Percentiles rank a stretch among this genome's conserved stretches.
These are phyloP conservation scores for Penicillium ucsense DNA, from an alignment of 495 filamentous ascomycete species.

Conservation along the genomic window DNA sequence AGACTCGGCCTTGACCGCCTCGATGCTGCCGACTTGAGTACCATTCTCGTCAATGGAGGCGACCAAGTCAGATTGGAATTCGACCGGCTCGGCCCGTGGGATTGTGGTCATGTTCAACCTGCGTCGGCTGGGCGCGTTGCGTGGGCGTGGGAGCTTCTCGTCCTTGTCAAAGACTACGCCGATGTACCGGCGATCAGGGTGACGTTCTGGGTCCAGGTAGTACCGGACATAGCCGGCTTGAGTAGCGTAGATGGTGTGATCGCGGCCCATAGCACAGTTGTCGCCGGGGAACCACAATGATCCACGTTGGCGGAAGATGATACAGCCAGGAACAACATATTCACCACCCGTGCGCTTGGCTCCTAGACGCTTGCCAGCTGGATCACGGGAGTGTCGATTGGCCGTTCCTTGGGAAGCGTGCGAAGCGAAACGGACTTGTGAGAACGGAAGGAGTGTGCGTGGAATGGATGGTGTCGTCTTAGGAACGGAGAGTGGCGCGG, in stretches of 20 bases:
- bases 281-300: slow-evolving; percentile 92
- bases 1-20: slow-evolving; percentile 24
- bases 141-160: slow-evolving; percentile 58
- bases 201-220: slow-evolving; percentile 73
- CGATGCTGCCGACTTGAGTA: slow-evolving; percentile 23
- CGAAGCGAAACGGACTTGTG: slow-evolving; percentile 60
- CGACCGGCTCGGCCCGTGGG: slow-evolving; percentile 27
- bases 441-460: slow-evolving; percentile 23
- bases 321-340: slow-evolving; percentile 88
- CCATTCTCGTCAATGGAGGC: slow-evolving; percentile 19
- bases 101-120: slow-evolving; percentile 58
- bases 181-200: slow-evolving; percentile 83
- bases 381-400: slow-evolving; percentile 69
- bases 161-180: slow-evolving; percentile 77
- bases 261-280: slow-evolving; percentile 87
- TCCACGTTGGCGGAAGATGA: slow-evolving; percentile 94
- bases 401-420: slow-evolving; percentile 84
- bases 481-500: slow-evolving; percentile 21
- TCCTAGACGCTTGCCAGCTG: slow-evolving; percentile 85
- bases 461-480: slow-evolving; percentile 18
- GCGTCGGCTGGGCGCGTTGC: slow-evolving; percentile 51
- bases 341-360: slow-evolving; percentile 88
- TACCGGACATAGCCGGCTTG: slow-evolving; percentile 86
- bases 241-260: slow-evolving; percentile 90
- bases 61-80: slow-evolving; percentile 26